Conservation (phyloP, 202 grass and related monocot genomes). For the Tripidium arundinaceum region DNA sequence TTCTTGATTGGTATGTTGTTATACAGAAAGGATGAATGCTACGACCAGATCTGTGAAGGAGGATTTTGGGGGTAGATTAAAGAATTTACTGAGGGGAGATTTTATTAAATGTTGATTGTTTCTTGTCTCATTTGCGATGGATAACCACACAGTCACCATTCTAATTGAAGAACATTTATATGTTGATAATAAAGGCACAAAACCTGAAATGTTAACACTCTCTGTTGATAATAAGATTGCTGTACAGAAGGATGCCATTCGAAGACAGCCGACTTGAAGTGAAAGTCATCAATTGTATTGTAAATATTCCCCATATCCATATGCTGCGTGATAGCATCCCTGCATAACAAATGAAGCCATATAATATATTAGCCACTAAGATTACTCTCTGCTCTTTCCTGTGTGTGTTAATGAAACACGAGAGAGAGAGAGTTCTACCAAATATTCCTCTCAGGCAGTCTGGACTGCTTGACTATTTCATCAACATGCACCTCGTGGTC, state of each 20-base stretch:
- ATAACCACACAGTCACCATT: too few relatives aligned
- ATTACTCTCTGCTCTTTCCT: neutral
- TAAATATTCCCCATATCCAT: neutral
- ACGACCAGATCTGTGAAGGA: too few relatives aligned
- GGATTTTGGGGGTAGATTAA: too few relatives aligned
- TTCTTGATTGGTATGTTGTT: too few relatives aligned
- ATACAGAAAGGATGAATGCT: too few relatives aligned
- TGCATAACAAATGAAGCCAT: neutral
- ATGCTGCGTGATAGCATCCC: neutral
- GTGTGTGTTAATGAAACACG: neutral
- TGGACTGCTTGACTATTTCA: conserved; percentile 57
- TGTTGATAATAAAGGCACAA: neutral
- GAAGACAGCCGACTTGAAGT: neutral
- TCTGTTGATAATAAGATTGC: neutral
- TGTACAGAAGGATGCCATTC: neutral
- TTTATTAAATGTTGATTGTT: too few relatives aligned
- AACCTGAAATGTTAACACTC: neutral
- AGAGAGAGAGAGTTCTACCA: conserved; percentile 18
- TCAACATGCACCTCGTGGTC: conserved; percentile 79
- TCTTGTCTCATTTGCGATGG: too few relatives aligned
- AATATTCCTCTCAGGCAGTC: conserved; percentile 43
- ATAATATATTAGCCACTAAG: neutral
- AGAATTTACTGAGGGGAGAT: too few relatives aligned
- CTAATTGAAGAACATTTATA: neutral
- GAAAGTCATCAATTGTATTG: conserved; percentile 21